Conservation (phyloP, 164 flowering plant species). For the Macadamia integrifolia region DNA sequence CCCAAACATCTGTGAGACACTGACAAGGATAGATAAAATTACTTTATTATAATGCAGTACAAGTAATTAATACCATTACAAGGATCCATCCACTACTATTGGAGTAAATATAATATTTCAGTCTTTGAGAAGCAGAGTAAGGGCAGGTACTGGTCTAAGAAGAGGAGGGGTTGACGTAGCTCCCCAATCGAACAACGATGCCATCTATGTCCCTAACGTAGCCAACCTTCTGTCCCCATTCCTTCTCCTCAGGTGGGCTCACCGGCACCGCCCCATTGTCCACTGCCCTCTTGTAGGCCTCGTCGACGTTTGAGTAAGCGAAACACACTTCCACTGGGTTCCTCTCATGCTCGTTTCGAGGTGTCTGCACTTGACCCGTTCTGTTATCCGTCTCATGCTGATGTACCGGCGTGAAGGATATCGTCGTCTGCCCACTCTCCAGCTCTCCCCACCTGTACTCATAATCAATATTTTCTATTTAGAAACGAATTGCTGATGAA, state of each 20-base stretch:
- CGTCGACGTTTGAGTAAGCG: constrained; percentile 64
- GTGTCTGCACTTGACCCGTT: constrained; percentile 45
- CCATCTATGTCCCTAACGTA: constrained; percentile 81
- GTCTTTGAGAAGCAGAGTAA: too few species aligned
- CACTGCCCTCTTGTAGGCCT: constrained; percentile 85
- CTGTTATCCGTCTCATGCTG: constrained; percentile 77
- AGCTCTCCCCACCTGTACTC: constrained; percentile 69
- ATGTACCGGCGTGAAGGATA: constrained; percentile 72
- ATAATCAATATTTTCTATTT: too few species aligned
- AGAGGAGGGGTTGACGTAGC: constrained; percentile 33
- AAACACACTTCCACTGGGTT: constrained; percentile 65
- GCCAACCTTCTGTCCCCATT: constrained; percentile 93
- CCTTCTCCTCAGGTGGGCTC: constrained; percentile 70
- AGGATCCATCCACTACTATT: too few species aligned
- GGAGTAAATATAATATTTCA: too few species aligned
- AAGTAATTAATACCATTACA: too few species aligned
- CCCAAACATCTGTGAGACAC: too few species aligned
- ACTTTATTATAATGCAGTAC: too few species aligned
- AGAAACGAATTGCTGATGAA: not conserved
- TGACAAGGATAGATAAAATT: too few species aligned
- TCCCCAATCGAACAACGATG: constrained; percentile 68
- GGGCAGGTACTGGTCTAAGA: too few species aligned
- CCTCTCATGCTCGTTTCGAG: constrained; percentile 22
- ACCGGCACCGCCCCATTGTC: constrained; percentile 74
- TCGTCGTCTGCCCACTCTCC: constrained; percentile 76